These are phyloP conservation scores for Ogataea henricii DNA, from an alignment of 805 yeast genomes.

Conservation along the genomic window DNA sequence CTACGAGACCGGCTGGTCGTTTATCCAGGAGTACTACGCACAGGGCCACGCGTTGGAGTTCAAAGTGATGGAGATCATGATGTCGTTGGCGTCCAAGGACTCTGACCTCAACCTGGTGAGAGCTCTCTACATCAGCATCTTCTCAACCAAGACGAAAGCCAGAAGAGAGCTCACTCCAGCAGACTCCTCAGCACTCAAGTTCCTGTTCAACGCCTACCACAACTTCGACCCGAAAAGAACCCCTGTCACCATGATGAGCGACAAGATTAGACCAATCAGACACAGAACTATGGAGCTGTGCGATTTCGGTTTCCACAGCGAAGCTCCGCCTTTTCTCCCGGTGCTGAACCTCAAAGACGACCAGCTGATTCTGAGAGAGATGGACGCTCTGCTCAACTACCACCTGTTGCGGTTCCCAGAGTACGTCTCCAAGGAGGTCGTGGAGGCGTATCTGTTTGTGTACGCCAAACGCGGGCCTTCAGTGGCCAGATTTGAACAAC, in stretches of 20 bases:
- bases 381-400: conserved; percentile 73
- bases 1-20: conserved; percentile 71
- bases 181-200: conserved; percentile 28
- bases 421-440: conserved; percentile 42
- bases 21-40: conserved; percentile 63
- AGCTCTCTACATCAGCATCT: conserved; percentile 51
- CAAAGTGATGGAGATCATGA: conserved; percentile 62
- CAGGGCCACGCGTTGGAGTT: conserved; percentile 36
- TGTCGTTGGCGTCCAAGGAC: conserved; percentile 74
- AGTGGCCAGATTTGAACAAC: conserved; percentile 38
- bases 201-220: conserved; percentile 47
- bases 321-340: conserved; percentile 75
- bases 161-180: conserved; percentile 23
- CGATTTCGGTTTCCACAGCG: conserved; percentile 33
- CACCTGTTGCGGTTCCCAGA: conserved; percentile 46
- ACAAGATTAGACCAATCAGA: conserved; percentile 45
- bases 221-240: conserved; percentile 27
- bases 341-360: conserved; percentile 37
- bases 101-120: conserved; percentile 76
- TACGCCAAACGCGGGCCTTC: conserved; percentile 37
- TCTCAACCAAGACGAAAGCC: conserved; percentile 26
- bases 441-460: conserved; percentile 56
- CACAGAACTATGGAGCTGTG: conserved; percentile 35
- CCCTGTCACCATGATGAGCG: conserved; percentile 39
- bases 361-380: conserved; percentile 62